Evolutionary conservation across 2,329 filamentous ascomycete species (phyloP).

Genomic region (Calcarisporium arbuscula): DNA sequence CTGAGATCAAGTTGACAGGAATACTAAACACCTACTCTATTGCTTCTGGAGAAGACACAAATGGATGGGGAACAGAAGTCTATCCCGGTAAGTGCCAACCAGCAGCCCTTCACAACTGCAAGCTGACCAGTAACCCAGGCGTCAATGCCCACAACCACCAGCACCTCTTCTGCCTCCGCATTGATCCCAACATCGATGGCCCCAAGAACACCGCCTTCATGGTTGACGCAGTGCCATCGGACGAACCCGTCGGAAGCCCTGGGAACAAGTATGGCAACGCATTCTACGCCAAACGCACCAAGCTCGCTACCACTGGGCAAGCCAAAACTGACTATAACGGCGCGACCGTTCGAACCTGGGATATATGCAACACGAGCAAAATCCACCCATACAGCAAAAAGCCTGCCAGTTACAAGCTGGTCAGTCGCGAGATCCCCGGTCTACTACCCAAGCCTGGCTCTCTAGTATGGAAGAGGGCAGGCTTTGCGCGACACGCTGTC

Average conservation of each 20-base stretch:
- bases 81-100: constrained; percentile 49
- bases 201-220: constrained; percentile 79
- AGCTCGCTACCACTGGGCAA: constrained; percentile 63
- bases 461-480: constrained; percentile 83
- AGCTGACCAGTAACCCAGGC: constrained; percentile 27
- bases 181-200: constrained; percentile 84
- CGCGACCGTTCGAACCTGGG: constrained; percentile 75
- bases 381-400: constrained; percentile 83
- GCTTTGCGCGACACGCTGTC: constrained; percentile 79
- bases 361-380: constrained; percentile 78
- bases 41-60: constrained; percentile 70
- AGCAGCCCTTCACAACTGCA: neutral
- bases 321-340: constrained; percentile 77
- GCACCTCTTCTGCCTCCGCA: constrained; percentile 84
- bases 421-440: constrained; percentile 74
- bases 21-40: constrained; percentile 90
- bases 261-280: constrained; percentile 89
- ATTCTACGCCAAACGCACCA: constrained; percentile 80
- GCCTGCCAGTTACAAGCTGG: constrained; percentile 80
- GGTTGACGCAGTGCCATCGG: constrained; percentile 65
- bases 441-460: constrained; percentile 75
- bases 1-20: constrained; percentile 85
- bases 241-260: constrained; percentile 68
- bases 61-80: constrained; percentile 87
- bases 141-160: constrained; percentile 96